Evolutionary conservation across 306 rosid genomes (phyloP), one percentile per base, ranked within the genome.

Genomic region (Canavalia ensiformis): DNA sequence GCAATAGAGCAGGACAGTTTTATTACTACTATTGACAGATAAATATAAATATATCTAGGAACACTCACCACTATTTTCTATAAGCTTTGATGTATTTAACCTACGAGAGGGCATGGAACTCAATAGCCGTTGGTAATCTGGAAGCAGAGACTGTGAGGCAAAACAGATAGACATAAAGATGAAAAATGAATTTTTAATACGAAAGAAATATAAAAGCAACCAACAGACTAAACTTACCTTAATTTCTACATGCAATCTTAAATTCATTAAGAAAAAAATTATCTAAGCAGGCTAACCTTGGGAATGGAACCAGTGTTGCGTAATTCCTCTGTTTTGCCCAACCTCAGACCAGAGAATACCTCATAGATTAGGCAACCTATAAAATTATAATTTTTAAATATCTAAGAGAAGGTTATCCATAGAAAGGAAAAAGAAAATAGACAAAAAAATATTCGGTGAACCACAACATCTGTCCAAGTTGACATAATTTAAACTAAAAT

Each of bases 41-140:
- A 45, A 75, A 18, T 65, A 72, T 13, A 74, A 68, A 68, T 39
- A 63, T 44, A 65, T 41, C 7, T 69, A 50, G 44, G 78, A 81
- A 50, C 68, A 77, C 97, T 86, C 88, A 96, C 99, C 98, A 76
- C 98, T 88, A 66, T 93, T 96, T 85, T 96, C 99, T 66, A 96
- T 85, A 79, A 96, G 98, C 94, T 93, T 96, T 44, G 97, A 92
- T 49, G 98, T 87, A 84, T 96, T 96, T 91, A 96, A 79, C 89
- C 99, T 93, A 82, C 98, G 98, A 84, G 98, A 86, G 81, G 97
- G 99, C 79, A 72, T 78, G 89, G 99, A 89, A 86, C 99, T 93
- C 87, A 96, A 81, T 60, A 96, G 90, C 85, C 99, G 94, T 88
- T 96, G 99, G 90, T 93, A 96, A 90, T 96, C 98, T 90, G 97